Conservation (phyloP, 2,329 filamentous ascomycete genomes). For the Colletotrichum simmondsii region DNA sequence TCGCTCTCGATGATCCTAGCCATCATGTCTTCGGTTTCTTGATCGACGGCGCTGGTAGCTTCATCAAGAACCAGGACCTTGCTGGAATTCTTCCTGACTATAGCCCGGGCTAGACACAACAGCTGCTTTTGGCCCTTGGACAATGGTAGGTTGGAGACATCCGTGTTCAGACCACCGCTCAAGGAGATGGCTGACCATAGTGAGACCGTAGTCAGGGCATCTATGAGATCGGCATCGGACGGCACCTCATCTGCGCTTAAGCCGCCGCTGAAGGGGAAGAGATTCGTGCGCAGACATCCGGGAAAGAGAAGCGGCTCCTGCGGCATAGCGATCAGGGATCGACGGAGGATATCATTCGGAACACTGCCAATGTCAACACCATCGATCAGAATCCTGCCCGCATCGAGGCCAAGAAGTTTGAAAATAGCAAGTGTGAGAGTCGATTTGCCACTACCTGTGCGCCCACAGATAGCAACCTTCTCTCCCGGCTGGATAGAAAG, state of each 20-base stretch:
- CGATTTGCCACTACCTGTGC: conserved; percentile 38
- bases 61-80: conserved; percentile 75
- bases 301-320: conserved; percentile 41
- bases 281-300: conserved; percentile 8
- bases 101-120: conserved; percentile 39
- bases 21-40: conserved; percentile 43
- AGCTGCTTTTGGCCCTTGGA: conserved; percentile 39
- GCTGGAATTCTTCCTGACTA: background rate
- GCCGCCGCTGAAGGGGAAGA: background rate
- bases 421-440: conserved; percentile 36
- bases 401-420: conserved; percentile 39
- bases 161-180: conserved; percentile 34
- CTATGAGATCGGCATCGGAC: conserved; percentile 30
- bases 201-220: conserved; percentile 31
- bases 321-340: conserved; percentile 44
- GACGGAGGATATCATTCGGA: conserved; percentile 38
- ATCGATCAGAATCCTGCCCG: conserved; percentile 43
- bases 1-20: conserved; percentile 32
- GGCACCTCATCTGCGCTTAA: conserved; percentile 11
- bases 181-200: conserved; percentile 32
- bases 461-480: conserved; percentile 39
- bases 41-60: conserved; percentile 69
- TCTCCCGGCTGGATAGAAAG: conserved; percentile 34
- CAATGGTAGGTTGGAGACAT: conserved; percentile 29
- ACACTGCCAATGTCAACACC: conserved; percentile 41